Evolutionary conservation across 1,284 basidiomycete species (phyloP).

Genomic region (Amylostereum areolatum): DNA sequence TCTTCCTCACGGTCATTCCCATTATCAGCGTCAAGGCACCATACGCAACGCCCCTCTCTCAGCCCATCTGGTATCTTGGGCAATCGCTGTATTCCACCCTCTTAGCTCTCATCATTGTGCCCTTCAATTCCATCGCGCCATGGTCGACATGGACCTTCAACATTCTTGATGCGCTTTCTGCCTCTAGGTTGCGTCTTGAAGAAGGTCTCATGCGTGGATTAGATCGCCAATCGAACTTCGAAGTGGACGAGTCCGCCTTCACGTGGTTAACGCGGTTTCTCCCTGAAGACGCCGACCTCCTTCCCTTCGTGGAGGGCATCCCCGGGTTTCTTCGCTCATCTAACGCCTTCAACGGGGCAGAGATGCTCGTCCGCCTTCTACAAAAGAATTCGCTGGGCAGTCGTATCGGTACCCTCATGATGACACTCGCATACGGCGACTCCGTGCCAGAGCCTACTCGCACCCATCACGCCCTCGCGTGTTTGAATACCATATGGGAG

Average conservation of each 20-base stretch:
- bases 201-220: not conserved
- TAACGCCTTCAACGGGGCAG: not conserved
- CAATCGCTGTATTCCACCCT: slow-evolving; percentile 17
- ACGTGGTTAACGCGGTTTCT: slow-evolving; percentile 14
- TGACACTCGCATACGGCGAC: not conserved
- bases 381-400: not conserved
- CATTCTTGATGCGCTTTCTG: too few relatives aligned
- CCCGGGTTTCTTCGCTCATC: slow-evolving; percentile 11
- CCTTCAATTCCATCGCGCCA: too few relatives aligned
- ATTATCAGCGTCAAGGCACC: slow-evolving; percentile 28
- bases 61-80: slow-evolving; percentile 19
- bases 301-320: slow-evolving; percentile 29
- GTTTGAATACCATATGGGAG: not conserved
- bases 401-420: not conserved
- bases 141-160: too few relatives aligned
- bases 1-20: slow-evolving; percentile 26
- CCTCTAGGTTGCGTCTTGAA: too few relatives aligned
- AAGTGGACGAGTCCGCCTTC: slow-evolving; percentile 25
- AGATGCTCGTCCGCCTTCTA: not conserved
- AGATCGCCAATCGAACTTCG: slow-evolving; percentile 7
- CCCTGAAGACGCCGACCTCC: slow-evolving; percentile 27
- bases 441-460: not conserved
- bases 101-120: not conserved
- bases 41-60: slow-evolving; percentile 30
- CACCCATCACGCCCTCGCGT: not conserved